Conservation (phyloP, 1,139 yeast species). For the Keqinozyma sinolaborantium region DNA sequence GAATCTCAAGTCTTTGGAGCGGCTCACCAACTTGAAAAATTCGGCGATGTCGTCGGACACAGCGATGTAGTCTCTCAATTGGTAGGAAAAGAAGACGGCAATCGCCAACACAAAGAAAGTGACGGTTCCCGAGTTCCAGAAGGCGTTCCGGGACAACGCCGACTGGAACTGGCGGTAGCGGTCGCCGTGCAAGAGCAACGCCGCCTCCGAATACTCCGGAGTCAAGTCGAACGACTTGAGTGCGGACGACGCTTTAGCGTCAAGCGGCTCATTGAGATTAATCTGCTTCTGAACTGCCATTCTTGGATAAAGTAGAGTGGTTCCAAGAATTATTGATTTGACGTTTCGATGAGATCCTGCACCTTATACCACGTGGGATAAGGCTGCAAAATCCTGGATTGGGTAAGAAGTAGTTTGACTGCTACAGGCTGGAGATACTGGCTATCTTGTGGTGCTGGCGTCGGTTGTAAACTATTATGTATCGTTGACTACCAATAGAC, state of each 20-base stretch:
- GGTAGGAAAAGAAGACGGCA: conserved; percentile 18
- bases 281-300: conserved; percentile 44
- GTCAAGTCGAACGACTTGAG: conserved; percentile 41
- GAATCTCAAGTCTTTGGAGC: conserved; percentile 23
- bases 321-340: no score
- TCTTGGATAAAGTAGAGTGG: conserved; percentile 1
- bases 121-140: conserved; percentile 46
- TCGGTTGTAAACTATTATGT: no score
- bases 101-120: conserved; percentile 18
- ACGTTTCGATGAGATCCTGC: not conserved
- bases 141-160: conserved; percentile 41
- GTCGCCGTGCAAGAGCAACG: conserved; percentile 62
- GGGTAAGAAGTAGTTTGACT: no score
- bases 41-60: conserved; percentile 35
- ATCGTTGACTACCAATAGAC: no score
- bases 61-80: conserved; percentile 33
- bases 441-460: no score
- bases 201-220: conserved; percentile 59
- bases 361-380: not conserved
- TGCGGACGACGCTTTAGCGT: conserved; percentile 45
- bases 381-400: not conserved
- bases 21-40: conserved; percentile 17
- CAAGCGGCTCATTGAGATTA: conserved; percentile 52
- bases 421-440: no score
- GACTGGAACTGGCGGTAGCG: conserved; percentile 57